phyloP scores from a whole-genome alignment of 225 moss, liverwort and hornwort genomes.

The Pleurozium schreberi region DNA sequence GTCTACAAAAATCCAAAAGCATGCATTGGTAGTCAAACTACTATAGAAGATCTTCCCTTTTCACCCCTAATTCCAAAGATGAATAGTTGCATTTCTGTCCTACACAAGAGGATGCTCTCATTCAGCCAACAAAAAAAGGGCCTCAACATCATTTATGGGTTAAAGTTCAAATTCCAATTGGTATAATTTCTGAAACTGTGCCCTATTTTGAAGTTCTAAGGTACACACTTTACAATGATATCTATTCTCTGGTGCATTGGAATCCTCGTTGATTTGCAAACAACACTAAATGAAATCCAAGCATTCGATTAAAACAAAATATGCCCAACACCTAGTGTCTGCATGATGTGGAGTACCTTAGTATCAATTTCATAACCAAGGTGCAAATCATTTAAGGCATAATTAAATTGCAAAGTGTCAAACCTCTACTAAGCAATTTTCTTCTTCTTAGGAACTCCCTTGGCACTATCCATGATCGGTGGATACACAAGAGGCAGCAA shows the following conservation, averaged over 20 bases:
- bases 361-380: not conserved
- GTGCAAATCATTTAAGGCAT: not conserved
- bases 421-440: not conserved
- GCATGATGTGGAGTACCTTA: not conserved
- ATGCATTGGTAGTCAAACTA: no score
- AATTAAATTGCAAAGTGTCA: not conserved
- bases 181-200: not conserved
- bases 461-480: not conserved
- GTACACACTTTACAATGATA: not conserved
- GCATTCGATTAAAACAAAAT: not conserved
- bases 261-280: not conserved
- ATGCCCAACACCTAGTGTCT: not conserved
- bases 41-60: no score
- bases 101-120: no score
- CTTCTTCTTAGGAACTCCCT: not conserved
- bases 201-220: not conserved
- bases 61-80: no score
- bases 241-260: not conserved
- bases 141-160: no score
- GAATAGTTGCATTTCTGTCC: no score
- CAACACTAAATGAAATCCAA: not conserved
- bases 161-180: not conserved
- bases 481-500: conserved; percentile 38
- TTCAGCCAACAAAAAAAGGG: no score
- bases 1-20: no score